phyloP scores from a whole-genome alignment of 2,329 filamentous ascomycete genomes.

The Ascosphaera apis region DNA sequence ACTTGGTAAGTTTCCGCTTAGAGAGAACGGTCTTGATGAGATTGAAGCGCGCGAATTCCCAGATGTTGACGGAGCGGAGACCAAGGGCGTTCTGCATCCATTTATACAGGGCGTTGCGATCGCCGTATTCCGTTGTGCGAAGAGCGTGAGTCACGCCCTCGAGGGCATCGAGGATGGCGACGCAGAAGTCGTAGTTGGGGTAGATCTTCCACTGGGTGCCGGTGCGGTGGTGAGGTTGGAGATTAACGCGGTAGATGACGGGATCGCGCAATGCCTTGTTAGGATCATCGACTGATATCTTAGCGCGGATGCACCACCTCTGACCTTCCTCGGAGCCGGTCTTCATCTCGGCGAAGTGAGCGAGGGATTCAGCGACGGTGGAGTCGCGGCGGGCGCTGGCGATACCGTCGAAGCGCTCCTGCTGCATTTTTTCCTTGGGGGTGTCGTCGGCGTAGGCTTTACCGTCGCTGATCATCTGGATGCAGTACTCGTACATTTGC shows the following conservation, averaged over 20 bases:
- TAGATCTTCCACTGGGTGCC: slow-evolving; percentile 43
- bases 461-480: slow-evolving; percentile 65
- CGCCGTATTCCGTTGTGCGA: slow-evolving; percentile 37
- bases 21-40: slow-evolving; percentile 28
- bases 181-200: slow-evolving; percentile 43
- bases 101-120: slow-evolving; percentile 28
- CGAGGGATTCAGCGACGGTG: slow-evolving; percentile 59
- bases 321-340: slow-evolving; percentile 54
- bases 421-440: slow-evolving; percentile 65
- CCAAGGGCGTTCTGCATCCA: slow-evolving; percentile 27
- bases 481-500: slow-evolving; percentile 63
- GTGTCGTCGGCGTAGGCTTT: slow-evolving; percentile 92
- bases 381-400: slow-evolving; percentile 61
- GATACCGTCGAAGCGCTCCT: slow-evolving; percentile 64
- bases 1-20: slow-evolving; percentile 28
- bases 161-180: slow-evolving; percentile 37
- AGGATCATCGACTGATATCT: slow-evolving; percentile 72
- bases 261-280: slow-evolving; percentile 95
- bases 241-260: slow-evolving; percentile 90
- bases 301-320: slow-evolving; percentile 80
- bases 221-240: slow-evolving; percentile 37
- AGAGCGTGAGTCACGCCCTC: slow-evolving; percentile 43
- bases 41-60: slow-evolving; percentile 31
- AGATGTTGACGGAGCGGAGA: slow-evolving; percentile 24
- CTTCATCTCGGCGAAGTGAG: slow-evolving; percentile 87